Base-by-base conservation (phyloP, 208 protist genomes). In the Trypanosoma boissoni region DNA sequence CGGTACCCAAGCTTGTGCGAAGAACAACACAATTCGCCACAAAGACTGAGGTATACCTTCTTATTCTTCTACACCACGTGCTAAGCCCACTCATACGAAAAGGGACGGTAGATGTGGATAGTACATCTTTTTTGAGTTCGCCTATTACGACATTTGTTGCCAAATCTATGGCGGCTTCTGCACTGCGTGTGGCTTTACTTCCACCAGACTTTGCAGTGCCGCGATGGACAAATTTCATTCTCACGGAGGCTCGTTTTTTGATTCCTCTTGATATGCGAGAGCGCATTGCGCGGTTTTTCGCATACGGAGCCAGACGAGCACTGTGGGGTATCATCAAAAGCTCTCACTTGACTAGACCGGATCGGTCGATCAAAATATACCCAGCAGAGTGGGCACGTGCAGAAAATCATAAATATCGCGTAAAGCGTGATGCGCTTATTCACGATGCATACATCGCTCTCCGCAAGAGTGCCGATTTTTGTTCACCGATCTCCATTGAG, bases 401-500 rank as follows among this genome's bases (percentile, higher is more conserved):
- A 53, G 79, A 79, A 46, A 92, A 91, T 57, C 83, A 93, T 64
- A 95, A 92, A 76, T 95, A 80, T 58, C 63, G 58, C 18, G 77
- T 93, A n/a, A 68, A 74, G 59, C 84, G 88, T 42, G 68, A 71
- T 0, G 28, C 31, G 29, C 79, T 95, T 41, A 37, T 86, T 21
- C 54, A 80, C 3, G 84, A 90, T 43, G 85, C 89, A 5, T 81
- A 74, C 54, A 74, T 53, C 16, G 68, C 85, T 48, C 70, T 95
- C 26, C 72, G 71, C 56, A 91, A 91, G 54, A 68, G 62, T 54
- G 70, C 76, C 4, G 89, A 92, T 27, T 64, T 73, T 23, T 67
- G 88, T 4, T 68, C 80, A n/a, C 80, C 88, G 7, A 72, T 97
- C 31, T 91, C 87, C 18, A 67, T 97, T 39, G 83, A 95, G 58